Evolutionary conservation across 2,329 filamentous ascomycete genomes (phyloP), one percentile per base, ranked within the genome.

Genomic region (Orbilia oligospora): DNA sequence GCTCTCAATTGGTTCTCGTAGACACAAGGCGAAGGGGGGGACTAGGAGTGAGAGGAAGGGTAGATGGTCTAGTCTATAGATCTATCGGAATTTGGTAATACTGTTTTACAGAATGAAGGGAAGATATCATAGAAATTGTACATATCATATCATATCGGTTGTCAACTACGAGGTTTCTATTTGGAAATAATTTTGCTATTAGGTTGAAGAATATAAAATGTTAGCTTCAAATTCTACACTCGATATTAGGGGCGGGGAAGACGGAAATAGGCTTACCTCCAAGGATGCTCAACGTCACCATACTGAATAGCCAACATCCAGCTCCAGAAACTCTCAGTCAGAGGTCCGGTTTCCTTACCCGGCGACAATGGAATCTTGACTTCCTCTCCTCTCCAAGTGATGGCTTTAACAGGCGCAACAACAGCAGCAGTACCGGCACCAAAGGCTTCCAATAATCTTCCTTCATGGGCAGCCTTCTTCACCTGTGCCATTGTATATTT

Each of bases 291-390:
- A 85, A 95, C 92, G 81, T 97, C 94, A 80, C 96, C 96, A 84
- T 98, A 97, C 86, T 98, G 95, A 81, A 97, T 94, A 30, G 87
- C 91, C 87, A 97, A 94, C 80, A 99, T 97, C 96, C 96, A 99
- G 82, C 91, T 89, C 90, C 97, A 97, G 91, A 99, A 94, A 85
- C 89, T 89, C 82, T 90, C 86, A 9, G 96, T 92, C 83, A 98
- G 88, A 83, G 94, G 91, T 51, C 96, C 96, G 10, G 93, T 94
- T 87, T 99, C 95, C 85, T 97, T 89, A 58, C 90, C 87, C 81
- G 92, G 90, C 84, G 89, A 89, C 81, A 99, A 86, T 2, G 94
- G 95, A 84, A 96, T 97, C 83, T 93, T 88, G 30, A 99, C 90
- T 80, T 92, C 84, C 4, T 81, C 80, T 67, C 92, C 94, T 85